Evolutionary conservation across 257 asterid genomes (phyloP).

Genomic region (Thymus mandschuricus): DNA sequence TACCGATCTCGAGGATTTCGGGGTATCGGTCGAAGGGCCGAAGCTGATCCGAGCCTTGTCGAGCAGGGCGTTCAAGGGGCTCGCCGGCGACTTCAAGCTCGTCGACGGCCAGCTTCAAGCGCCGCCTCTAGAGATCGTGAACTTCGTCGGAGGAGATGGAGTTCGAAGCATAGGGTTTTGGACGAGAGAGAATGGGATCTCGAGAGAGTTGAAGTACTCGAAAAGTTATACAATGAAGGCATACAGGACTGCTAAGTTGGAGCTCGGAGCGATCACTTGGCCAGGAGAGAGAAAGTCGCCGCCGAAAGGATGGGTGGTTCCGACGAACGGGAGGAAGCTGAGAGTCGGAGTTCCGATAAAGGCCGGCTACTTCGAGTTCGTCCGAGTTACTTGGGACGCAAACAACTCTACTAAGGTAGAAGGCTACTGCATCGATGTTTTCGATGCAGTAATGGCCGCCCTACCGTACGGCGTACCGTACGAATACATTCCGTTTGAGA

Average conservation of each 20-base stretch:
- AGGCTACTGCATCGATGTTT: constrained; percentile 53
- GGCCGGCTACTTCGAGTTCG: constrained; percentile 44
- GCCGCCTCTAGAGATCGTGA: constrained; percentile 47
- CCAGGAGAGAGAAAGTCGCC: constrained; percentile 39
- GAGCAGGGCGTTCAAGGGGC: constrained; percentile 37
- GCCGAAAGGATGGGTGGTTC: constrained; percentile 62
- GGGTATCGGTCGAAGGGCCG: constrained; percentile 39
- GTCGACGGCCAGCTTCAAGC: constrained; percentile 46
- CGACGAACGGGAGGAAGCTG: constrained; percentile 46
- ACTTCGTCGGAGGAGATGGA: constrained; percentile 44
- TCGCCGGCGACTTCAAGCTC: constrained; percentile 43
- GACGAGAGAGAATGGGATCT: constrained; percentile 40
- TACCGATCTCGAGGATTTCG: constrained; percentile 31
- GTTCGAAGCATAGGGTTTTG: constrained; percentile 43
- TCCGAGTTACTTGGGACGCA: constrained; percentile 38
- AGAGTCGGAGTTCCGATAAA: constrained; percentile 52
- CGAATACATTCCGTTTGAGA: constrained; percentile 33
- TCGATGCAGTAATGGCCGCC: constrained; percentile 47
- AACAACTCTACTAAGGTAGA: constrained; percentile 37
- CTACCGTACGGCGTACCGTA: constrained; percentile 41
- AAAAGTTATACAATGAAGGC: neutral
- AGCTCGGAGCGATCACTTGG: constrained; percentile 46
- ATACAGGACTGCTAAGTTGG: constrained; percentile 36
- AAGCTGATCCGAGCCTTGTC: constrained; percentile 38
- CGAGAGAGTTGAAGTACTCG: constrained; percentile 24